Conservation (phyloP, 768 basidiomycete species). For the Suillus spraguei region DNA sequence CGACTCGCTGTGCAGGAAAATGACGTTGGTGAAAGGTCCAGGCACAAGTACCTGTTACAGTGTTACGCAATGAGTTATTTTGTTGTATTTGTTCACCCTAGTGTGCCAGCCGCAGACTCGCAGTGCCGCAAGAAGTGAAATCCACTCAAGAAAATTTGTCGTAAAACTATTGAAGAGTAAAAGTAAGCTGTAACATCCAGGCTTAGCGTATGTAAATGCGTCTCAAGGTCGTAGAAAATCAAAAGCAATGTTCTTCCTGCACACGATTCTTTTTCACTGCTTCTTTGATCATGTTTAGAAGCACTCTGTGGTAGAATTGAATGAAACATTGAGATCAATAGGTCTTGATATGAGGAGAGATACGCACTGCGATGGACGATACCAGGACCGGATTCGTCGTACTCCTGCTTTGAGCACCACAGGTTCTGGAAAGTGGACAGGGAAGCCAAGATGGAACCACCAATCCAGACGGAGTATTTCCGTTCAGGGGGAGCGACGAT, state of each 20-base stretch:
- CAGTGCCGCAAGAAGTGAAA: background rate
- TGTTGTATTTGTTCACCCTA: background rate
- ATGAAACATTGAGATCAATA: background rate
- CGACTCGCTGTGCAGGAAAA: too few relatives aligned
- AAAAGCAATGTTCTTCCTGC: slow-evolving; percentile 30
- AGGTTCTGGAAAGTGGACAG: slow-evolving; percentile 96
- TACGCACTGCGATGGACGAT: slow-evolving; percentile 78
- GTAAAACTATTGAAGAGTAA: background rate
- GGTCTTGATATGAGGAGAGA: background rate
- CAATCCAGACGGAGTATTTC: slow-evolving; percentile 96
- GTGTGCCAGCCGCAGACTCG: too few relatives aligned
- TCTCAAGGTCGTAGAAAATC: slow-evolving; percentile 5
- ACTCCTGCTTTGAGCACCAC: slow-evolving; percentile 94
- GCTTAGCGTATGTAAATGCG: background rate
- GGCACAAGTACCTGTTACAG: background rate
- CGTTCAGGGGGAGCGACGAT: slow-evolving; percentile 92
- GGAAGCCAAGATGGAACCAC: slow-evolving; percentile 84
- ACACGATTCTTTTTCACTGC: slow-evolving; percentile 26
- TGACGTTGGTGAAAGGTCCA: too few relatives aligned
- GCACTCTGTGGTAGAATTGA: slow-evolving; percentile 21
- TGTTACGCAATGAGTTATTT: background rate
- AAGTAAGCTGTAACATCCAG: slow-evolving; percentile 1
- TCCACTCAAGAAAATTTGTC: background rate
- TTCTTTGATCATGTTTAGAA: slow-evolving; percentile 24
- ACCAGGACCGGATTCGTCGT: slow-evolving; percentile 81